Evolutionary conservation across 371 early-diverging fungal species (phyloP).

Genomic region (Umbelopsis sp.): DNA sequence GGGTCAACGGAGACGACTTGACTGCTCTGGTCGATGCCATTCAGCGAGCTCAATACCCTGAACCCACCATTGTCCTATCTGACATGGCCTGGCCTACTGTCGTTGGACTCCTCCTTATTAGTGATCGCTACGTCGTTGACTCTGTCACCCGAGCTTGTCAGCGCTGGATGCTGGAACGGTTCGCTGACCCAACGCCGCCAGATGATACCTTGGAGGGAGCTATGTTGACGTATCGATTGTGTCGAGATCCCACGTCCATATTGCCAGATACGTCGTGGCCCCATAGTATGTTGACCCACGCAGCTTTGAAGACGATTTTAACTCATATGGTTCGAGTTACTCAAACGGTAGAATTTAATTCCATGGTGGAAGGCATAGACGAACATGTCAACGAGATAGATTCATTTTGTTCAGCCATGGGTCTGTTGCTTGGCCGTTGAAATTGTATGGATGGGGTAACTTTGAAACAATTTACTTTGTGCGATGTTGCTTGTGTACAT

Average conservation of each 20-base stretch:
- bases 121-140: conserved; percentile 20
- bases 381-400: background rate
- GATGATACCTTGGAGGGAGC: background rate
- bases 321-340: conserved; percentile 5
- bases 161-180: conserved; percentile 10
- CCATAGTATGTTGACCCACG: background rate
- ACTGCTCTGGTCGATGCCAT: background rate
- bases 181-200: background rate
- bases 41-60: background rate
- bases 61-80: background rate
- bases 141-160: conserved; percentile 12
- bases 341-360: background rate
- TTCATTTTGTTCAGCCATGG: conserved; percentile 14
- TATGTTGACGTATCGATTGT: background rate
- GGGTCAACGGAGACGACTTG: conserved; percentile 15
- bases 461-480: no score
- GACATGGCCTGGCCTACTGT: conserved; percentile 2
- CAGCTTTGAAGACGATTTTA: background rate
- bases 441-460: background rate
- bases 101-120: background rate
- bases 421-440: background rate
- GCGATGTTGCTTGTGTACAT: no score
- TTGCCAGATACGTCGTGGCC: background rate
- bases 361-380: background rate
- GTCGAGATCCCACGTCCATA: background rate